phyloP scores from a whole-genome alignment of 441 rosid species.

The Erodium chrysanthum region DNA sequence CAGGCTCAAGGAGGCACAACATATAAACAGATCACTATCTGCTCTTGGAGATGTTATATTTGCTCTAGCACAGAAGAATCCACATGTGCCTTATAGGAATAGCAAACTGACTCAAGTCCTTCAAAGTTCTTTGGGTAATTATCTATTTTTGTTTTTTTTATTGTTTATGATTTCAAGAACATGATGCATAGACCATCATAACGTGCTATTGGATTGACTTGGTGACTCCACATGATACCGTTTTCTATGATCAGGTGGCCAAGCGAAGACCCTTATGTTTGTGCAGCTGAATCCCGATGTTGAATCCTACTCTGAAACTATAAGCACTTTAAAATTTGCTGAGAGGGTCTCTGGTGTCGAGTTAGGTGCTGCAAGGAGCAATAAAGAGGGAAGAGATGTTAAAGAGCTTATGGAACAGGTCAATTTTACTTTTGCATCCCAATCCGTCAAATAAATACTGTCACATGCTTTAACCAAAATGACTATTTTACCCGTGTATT shows the following conservation, averaged over 20 bases:
- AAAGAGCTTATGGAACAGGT: conserved; percentile 93
- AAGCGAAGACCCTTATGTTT: conserved; percentile 89
- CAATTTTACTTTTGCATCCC: background rate
- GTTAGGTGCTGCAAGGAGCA: conserved; percentile 79
- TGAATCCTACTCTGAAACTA: conserved; percentile 70
- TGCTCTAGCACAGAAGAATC: conserved; percentile 73
- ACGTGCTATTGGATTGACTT: background rate
- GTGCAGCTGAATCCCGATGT: conserved; percentile 91
- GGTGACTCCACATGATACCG: background rate
- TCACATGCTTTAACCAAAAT: background rate
- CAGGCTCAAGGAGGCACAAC: conserved; percentile 90
- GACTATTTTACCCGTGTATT: too few species aligned
- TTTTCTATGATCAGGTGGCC: conserved; percentile 50
- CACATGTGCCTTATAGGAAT: conserved; percentile 84
- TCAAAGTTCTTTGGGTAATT: conserved; percentile 73
- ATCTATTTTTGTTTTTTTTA: background rate
- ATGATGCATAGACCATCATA: background rate
- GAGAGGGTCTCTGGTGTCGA: conserved; percentile 95
- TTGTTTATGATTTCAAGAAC: conserved; percentile 1
- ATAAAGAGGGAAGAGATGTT: conserved; percentile 74
- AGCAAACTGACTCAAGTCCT: conserved; percentile 98
- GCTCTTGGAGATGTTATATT: conserved; percentile 94
- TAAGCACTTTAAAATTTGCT: conserved; percentile 86
- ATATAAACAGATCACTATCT: conserved; percentile 86
- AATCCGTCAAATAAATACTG: background rate